Base-by-base conservation (phyloP, 495 filamentous ascomycete species). In the Hypoxylon fuscum region DNA sequence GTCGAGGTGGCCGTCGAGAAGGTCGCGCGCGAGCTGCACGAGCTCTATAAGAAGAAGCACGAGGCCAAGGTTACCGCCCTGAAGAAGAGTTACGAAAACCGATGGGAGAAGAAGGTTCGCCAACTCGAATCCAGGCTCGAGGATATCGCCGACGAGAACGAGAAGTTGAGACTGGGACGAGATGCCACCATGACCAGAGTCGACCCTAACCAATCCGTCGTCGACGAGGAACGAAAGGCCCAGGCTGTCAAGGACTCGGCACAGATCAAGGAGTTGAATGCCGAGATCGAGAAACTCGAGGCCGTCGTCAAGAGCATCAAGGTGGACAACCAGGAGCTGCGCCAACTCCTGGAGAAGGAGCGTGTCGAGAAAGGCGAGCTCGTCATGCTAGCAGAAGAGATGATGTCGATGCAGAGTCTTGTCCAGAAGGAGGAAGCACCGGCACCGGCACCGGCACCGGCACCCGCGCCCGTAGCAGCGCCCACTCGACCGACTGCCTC, bases 1-100 rank as follows among this genome's bases (percentile, higher is more conserved):
- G 86, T 92, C 15, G 92, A 97, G 63, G 86, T 92, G 31, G 94
- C 96, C 12, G 91, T 98, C n/a, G 90, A 93, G 73, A 90, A 88
- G 56, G 91, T 96, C 23, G 93, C 90, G 2, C 83, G 89, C 9
- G 95, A 98, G 66, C 81, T 98, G 20, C 95, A 98, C 68, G 81
- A 85, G 0, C 81, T 96, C n/a, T 98, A 98, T 80, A 97, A 97
- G 76, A 83, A 85, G 70, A 98, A 98, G 71, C 96, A 98, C 70
- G 93, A 97, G 77, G 89, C 86, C 42, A 98, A 98, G 76, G 93
- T 98, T 21, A 84, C 89, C 0, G 93, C 92, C 6, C 80, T 98
- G 55, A 97, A 97, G 77, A 97, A 97, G 73, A 93, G 88, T 72
- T 98, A 97, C 74, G 92, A 97, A 68, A 81, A 81, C 37, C 86